Evolutionary conservation across 345 rosid genomes (phyloP), one percentile per base, ranked within the genome.

Genomic region (Camelina neglecta): DNA sequence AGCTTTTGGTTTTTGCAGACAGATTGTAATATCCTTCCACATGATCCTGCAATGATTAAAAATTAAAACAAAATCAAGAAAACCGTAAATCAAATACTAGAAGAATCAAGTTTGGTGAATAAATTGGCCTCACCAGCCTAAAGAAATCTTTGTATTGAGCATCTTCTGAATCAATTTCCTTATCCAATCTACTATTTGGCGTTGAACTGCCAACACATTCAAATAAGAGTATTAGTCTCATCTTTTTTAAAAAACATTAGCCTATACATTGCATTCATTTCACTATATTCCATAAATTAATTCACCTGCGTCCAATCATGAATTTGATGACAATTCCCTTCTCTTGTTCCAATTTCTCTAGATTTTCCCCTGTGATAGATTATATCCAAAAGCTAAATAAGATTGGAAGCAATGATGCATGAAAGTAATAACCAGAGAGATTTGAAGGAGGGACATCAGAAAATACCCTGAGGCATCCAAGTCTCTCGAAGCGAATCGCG

Each of bases 251-350:
- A 7, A 18, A 0, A 2, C 48, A 75, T 11, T 75, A 48, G 33
- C 13, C 45, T 49, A 51, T 49, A 51, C 2, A 23, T 47, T 60
- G 35, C 36, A 65, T 41, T 55, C 7, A 16, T 57, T 35, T 29
- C 31, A 29, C 35, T 55, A 26, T 15, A 39, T 39, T 54, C n/a
- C 11, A 60, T 48, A 12, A 41, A 18, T 50, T 55, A 20, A 13
- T 50, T 55, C 69, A 92, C 99, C 99, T 93, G 68, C 88, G 99
- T 75, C 98, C 99, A 75, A 95, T 95, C 97, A 93, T 92, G 84
- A 95, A 95, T 44, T 93, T 90, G 59, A 96, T 71, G 33, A 91
- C 79, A 60, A 93, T 91, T 49, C 98, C 98, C 78, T 93, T 96
- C 82, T 93, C 99, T 9, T 81, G 85, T 85, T 96, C 99, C 76